Evolutionary conservation across 2,329 filamentous ascomycete species (phyloP), one percentile per base, ranked within the genome.

Genomic region (Talaromyces sp.): DNA sequence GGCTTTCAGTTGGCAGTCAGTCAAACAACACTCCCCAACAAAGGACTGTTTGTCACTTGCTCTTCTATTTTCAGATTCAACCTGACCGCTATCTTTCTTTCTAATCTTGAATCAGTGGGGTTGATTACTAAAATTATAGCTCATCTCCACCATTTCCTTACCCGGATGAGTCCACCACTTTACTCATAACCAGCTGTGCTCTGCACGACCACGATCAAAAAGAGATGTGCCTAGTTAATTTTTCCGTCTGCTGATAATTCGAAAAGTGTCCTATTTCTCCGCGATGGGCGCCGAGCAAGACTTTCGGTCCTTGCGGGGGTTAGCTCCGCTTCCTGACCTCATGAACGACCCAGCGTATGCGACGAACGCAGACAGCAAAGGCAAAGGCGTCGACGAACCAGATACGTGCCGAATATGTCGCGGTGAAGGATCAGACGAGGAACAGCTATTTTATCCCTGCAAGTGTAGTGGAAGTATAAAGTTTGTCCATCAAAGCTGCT

Each of bases 401-500:
- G 91, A 96, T 74, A 96, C 93, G n/a, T 99, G 95, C 82, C 89
- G 95, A 67, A 99, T 99, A 83, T 99, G 95, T 79, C 88, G 96
- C 71, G 92, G 92, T 61, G 96, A 99, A 78, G 92, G 87, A 63
- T 91, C 90, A 1, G 78, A 84, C 3, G 86, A 91, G 3, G 95
- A 98, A 75, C 93, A 92, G 66, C 85, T 99, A 45, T 99, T 97
- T 82, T 95, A 96, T 75, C 95, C 95, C 6, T 99, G 95, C 88
- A 97, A 97, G 83, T 99, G 95, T 82, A 97, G 92, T 75, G 95
- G 95, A 65, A 98, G 94, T 80, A 99, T 99, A 81, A 97, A 97
- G 81, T 97, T 90, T 74, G 95, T 99, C 67, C 95, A 99, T 77
- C 95, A 99, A 79, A 91, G 96, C 76, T 99, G 95, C 77, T 82